Conservation (phyloP, 1,284 basidiomycete genomes). For the Cryptococcus hybrid region DNA sequence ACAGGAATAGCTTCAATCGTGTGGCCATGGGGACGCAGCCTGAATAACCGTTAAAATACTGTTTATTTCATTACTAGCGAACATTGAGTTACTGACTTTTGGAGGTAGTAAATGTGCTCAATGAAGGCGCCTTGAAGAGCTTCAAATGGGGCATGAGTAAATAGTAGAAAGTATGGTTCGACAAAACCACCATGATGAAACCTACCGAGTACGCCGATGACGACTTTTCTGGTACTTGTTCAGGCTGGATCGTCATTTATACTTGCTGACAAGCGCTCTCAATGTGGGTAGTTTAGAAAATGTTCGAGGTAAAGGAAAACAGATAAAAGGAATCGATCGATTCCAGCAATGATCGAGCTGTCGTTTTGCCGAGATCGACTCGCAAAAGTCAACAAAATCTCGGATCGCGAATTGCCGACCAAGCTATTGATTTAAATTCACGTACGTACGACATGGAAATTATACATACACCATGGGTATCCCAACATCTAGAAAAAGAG, state of each 20-base stretch:
- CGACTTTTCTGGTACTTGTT: slow-evolving; percentile 11
- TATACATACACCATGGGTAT: no score
- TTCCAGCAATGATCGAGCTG: no score
- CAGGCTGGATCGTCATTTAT: slow-evolving; percentile 11
- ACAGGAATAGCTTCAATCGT: slow-evolving; percentile 56
- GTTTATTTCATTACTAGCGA: background rate
- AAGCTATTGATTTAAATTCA: no score
- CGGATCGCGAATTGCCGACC: no score
- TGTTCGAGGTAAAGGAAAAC: background rate
- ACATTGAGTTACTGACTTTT: slow-evolving; percentile 26
- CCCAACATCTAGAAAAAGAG: no score
- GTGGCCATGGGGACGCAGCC: slow-evolving; percentile 24
- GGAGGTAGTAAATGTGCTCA: slow-evolving; percentile 63
- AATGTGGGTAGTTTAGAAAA: background rate
- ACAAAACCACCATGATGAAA: background rate
- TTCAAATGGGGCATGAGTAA: slow-evolving; percentile 39
- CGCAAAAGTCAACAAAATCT: no score
- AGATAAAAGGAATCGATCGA: background rate
- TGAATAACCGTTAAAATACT: background rate
- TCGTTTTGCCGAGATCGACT: no score
- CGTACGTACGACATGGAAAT: no score
- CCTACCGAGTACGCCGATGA: slow-evolving; percentile 34
- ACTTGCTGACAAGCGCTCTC: background rate
- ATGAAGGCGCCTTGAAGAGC: slow-evolving; percentile 93
- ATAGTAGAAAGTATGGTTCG: background rate